These are phyloP conservation scores for Odontarrhena argentea DNA, from an alignment of 345 rosid genomes.

Conservation along the genomic window DNA sequence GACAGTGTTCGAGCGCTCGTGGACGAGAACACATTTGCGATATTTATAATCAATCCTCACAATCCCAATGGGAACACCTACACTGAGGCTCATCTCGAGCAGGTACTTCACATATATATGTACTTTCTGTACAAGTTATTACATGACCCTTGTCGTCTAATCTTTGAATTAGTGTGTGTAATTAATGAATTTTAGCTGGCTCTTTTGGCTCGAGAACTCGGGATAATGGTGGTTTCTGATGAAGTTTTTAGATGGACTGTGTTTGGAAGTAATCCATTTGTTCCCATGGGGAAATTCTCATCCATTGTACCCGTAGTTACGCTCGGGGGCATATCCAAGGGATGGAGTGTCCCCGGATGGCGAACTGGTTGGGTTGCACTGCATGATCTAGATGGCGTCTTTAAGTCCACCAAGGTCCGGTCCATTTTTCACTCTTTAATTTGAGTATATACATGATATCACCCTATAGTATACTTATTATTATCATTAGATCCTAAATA, in stretches of 20 bases:
- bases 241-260: slow-evolving; percentile 53
- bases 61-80: slow-evolving; percentile 45
- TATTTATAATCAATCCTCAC: slow-evolving; percentile 53
- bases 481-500: not conserved
- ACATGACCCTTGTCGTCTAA: too few species aligned
- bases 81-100: slow-evolving; percentile 47
- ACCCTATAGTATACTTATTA: too few species aligned
- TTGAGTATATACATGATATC: not conserved
- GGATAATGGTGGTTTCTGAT: slow-evolving; percentile 54
- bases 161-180: too few species aligned
- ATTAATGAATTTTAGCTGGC: too few species aligned
- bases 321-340: slow-evolving; percentile 61
- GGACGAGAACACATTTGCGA: slow-evolving; percentile 58
- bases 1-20: slow-evolving; percentile 45
- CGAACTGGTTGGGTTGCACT: slow-evolving; percentile 56
- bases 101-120: slow-evolving; percentile 27
- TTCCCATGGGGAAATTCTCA: slow-evolving; percentile 54
- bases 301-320: slow-evolving; percentile 55
- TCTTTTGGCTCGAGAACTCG: too few species aligned
- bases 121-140: not conserved
- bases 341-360: slow-evolving; percentile 67
- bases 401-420: slow-evolving; percentile 44
- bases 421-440: not conserved
- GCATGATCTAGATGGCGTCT: slow-evolving; percentile 47
- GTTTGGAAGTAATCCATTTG: slow-evolving; percentile 52